Evolutionary conservation across 371 early-diverging fungal genomes (phyloP).

Genomic region (Zychaea mexicana): DNA sequence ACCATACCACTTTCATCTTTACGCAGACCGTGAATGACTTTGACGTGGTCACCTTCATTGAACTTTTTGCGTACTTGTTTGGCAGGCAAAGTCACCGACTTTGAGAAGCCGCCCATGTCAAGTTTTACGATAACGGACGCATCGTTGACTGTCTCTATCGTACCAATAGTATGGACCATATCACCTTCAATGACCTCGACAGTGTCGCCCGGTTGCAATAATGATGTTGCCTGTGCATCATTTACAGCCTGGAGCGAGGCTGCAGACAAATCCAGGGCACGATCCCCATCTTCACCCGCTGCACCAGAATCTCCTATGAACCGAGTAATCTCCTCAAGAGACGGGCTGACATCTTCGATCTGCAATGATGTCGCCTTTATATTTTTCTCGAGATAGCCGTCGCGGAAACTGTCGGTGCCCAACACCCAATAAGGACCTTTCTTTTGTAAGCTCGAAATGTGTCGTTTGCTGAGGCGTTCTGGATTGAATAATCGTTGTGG

Average conservation of each 20-base stretch:
- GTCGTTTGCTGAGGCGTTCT: slow-evolving; percentile 52
- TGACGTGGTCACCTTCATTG: slow-evolving; percentile 90
- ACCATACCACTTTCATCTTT: slow-evolving; percentile 90
- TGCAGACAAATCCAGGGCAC: slow-evolving; percentile 54
- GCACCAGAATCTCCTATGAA: slow-evolving; percentile 69
- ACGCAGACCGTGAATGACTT: slow-evolving; percentile 90
- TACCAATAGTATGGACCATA: slow-evolving; percentile 81
- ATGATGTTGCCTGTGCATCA: slow-evolving; percentile 45
- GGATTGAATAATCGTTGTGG: slow-evolving; percentile 81
- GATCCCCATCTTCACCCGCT: slow-evolving; percentile 57
- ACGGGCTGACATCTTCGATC: slow-evolving; percentile 82
- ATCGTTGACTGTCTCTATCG: slow-evolving; percentile 70
- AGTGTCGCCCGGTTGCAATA: slow-evolving; percentile 84
- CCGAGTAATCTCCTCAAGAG: slow-evolving; percentile 91
- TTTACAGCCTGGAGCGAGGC: slow-evolving; percentile 48
- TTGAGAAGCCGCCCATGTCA: slow-evolving; percentile 52
- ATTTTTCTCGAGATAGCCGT: slow-evolving; percentile 92
- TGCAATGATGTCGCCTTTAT: slow-evolving; percentile 81
- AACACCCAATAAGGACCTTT: slow-evolving; percentile 75
- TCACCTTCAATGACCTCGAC: slow-evolving; percentile 93
- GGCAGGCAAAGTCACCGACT: slow-evolving; percentile 50
- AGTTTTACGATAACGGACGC: slow-evolving; percentile 66
- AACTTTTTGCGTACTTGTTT: slow-evolving; percentile 87
- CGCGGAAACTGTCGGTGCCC: slow-evolving; percentile 79
- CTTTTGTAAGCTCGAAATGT: slow-evolving; percentile 47